phyloP scores from a whole-genome alignment of 306 rosid species.

The Chamaecrista fasciculata region DNA sequence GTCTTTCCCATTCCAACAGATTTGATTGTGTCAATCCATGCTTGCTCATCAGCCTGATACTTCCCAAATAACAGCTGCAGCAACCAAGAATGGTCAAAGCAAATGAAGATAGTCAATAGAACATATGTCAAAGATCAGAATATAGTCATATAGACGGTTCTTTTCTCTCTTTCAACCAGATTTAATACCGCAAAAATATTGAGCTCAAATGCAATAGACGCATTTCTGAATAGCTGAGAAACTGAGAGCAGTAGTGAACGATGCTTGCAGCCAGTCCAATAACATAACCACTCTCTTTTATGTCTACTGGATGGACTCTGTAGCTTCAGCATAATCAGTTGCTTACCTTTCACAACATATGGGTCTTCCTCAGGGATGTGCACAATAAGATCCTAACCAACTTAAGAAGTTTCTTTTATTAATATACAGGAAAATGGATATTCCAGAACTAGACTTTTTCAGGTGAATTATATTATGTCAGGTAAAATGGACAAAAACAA shows the following conservation, averaged over 20 bases:
- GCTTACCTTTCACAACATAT: not conserved
- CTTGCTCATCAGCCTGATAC: conserved; percentile 87
- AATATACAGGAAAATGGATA: conserved; percentile 16
- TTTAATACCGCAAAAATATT: not conserved
- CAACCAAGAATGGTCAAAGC: conserved; percentile 31
- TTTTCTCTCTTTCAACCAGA: not conserved
- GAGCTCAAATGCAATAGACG: not conserved
- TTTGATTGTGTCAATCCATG: conserved; percentile 79
- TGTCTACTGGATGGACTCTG: not conserved
- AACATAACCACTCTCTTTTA: not conserved
- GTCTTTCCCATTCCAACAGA: conserved; percentile 57
- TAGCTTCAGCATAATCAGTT: not conserved
- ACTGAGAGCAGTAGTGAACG: too few species aligned
- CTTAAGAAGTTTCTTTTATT: not conserved
- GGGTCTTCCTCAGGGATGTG: not conserved
- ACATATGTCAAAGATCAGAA: conserved; percentile 1
- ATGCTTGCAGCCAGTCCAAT: not conserved
- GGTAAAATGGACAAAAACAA: not conserved
- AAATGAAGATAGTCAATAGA: conserved; percentile 8
- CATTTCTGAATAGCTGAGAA: conserved; percentile 14
- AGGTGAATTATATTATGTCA: not conserved
- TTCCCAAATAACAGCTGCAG: conserved; percentile 76
- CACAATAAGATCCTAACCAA: not conserved
- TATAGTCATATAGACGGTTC: not conserved
- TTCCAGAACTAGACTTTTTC: not conserved